These are phyloP conservation scores for Trametes coccinea DNA, from an alignment of 768 basidiomycete genomes.

Conservation along the genomic window DNA sequence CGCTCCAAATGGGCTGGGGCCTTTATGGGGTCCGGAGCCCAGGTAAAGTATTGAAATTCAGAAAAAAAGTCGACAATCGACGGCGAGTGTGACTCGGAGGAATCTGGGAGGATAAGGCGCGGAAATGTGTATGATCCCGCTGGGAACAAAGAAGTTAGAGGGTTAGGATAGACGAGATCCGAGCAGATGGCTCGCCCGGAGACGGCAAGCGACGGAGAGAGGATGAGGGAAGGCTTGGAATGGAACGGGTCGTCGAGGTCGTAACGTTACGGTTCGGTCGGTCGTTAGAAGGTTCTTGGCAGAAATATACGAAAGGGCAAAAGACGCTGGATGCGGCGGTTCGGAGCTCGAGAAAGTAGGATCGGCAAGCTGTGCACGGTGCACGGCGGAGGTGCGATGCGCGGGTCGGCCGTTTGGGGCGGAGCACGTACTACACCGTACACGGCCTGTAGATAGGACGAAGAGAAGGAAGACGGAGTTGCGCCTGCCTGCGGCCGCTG, in stretches of 20 bases:
- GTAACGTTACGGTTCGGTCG: conserved; percentile 9
- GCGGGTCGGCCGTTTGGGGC: conserved; percentile 1
- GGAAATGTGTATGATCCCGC: neutral
- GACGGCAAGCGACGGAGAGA: neutral
- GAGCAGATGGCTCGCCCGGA: conserved; percentile 1
- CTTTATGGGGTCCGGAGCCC: conserved; percentile 14
- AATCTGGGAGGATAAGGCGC: neutral
- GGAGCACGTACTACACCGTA: neutral
- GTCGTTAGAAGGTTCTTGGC: conserved; percentile 17
- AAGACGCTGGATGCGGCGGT: conserved; percentile 3
- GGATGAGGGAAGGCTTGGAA: conserved; percentile 8
- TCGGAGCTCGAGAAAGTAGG: conserved; percentile 4
- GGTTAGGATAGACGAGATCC: neutral
- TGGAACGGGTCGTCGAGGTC: conserved; percentile 18
- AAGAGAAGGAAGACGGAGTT: neutral
- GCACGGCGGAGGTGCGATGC: neutral
- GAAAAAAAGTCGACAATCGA: neutral
- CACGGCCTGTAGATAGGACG: neutral
- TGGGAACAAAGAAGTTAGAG: neutral
- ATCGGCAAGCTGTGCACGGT: conserved; percentile 16
- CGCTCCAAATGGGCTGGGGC: conserved; percentile 11
- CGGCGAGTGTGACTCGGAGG: neutral
- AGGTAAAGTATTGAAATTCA: neutral
- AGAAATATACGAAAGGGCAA: conserved; percentile 12
- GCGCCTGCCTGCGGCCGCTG: conserved; percentile 4